These are phyloP conservation scores for Pisolithus marmoratus DNA, from an alignment of 768 basidiomycete genomes.

Conservation along the genomic window DNA sequence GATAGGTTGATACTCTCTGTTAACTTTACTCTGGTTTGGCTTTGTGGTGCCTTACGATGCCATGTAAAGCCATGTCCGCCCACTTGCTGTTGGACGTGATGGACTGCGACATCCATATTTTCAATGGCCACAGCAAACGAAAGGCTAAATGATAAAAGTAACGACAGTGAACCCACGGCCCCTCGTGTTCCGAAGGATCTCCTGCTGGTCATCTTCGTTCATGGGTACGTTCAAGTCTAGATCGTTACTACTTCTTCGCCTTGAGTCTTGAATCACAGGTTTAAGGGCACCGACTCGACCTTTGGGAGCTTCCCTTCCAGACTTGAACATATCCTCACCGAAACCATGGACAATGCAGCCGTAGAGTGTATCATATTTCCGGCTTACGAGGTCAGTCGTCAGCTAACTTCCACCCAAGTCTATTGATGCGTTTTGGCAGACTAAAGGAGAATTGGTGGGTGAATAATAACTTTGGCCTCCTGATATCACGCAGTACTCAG, in stretches of 20 bases:
- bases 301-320: constrained; percentile 77
- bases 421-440: constrained; percentile 40
- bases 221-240: constrained; percentile 48
- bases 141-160: neutral
- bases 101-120: too few relatives aligned
- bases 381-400: constrained; percentile 65
- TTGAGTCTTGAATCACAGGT: constrained; percentile 26
- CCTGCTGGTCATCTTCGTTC: constrained; percentile 71
- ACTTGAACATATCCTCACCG: constrained; percentile 68
- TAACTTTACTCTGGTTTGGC: too few relatives aligned
- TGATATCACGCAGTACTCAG: neutral
- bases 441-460: constrained; percentile 84
- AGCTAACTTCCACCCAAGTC: constrained; percentile 3
- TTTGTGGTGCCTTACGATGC: neutral
- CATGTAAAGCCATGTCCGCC: neutral
- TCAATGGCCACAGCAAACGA: neutral
- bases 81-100: neutral
- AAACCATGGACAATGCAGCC: constrained; percentile 48
- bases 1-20: too few relatives aligned
- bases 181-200: constrained; percentile 32
- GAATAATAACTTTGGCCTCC: neutral
- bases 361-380: constrained; percentile 84
- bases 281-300: constrained; percentile 62
- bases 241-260: neutral
- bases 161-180: neutral